Evolutionary conservation across 192 early-diverging fungal genomes (phyloP), one percentile per base, ranked within the genome.

Genomic region (Diversispora eburnea): DNA sequence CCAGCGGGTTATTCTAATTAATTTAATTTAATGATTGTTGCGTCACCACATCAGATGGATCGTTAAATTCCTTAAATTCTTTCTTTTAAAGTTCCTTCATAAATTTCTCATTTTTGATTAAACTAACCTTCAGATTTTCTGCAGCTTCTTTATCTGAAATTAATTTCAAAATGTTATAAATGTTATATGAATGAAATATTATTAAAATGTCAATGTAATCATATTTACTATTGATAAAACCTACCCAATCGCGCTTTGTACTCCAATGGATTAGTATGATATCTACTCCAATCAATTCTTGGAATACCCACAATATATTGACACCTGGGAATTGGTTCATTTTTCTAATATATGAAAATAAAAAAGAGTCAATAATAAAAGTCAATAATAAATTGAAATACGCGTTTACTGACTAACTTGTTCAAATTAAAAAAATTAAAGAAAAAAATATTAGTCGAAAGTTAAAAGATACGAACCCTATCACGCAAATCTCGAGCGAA

Each of bases 261-360:
- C n/a, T 64, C 15, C 45, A 43, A 64, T 19, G 62, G 62, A 3
- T 17, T 42, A 8, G 62, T 64, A 64, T 64, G 62, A 64, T 64
- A 64, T 19, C 46, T 64, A 7, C 17, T 46, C 62, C 62, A 64
- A 64, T 64, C 42, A 45, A 64, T 45, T 64, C 17, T 42, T 64
- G 62, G 62, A 45, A 43, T 43, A 46, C 43, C 62, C 17, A 64
- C 46, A 46, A 64, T 64, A 46, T 45, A 46, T 9, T 46, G 62
- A n/a, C 17, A 13, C 46, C 10, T 45, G 8, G 62, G 62, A 17
- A 45, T 15, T n/a, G 43, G 43, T 46, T 46, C 62, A 43, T 64
- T 17, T 5, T 15, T 46, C 62, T 64, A 8, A 46, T 0, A 47
- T 15, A 64, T 19, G 22, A 58, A 19, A 19, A 22, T 7, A 19